A percentile compares a stretch with the other conserved stretches of the same genome.
Conservation (phyloP, 352 stramenopile species). For the Pythium rhizo-oryzae region DNA sequence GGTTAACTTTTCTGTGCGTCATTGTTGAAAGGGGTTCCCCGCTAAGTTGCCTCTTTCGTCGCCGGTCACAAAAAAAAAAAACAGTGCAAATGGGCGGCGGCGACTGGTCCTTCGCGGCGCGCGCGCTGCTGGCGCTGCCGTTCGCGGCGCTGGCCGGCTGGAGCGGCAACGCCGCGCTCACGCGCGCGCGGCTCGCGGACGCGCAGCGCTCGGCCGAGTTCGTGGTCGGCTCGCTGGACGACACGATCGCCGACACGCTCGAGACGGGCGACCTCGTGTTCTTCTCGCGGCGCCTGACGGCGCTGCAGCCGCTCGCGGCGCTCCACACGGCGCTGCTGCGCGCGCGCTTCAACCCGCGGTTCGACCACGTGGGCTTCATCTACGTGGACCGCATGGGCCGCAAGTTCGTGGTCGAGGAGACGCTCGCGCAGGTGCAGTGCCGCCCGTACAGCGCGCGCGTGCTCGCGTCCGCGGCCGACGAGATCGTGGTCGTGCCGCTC, state of each 20-base stretch:
- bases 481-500: constrained; percentile 81
- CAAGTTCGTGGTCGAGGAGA: constrained; percentile 88
- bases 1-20: no score
- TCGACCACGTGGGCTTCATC: constrained; percentile 83
- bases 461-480: constrained; percentile 63
- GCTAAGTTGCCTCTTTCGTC: not conserved
- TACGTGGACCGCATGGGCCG: constrained; percentile 80
- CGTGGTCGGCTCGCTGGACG: constrained; percentile 80
- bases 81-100: not conserved
- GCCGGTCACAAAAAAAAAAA: no score
- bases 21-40: not conserved
- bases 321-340: constrained; percentile 69
- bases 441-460: constrained; percentile 78
- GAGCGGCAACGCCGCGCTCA: constrained; percentile 68
- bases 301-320: constrained; percentile 70
- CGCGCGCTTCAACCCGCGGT: constrained; percentile 58
- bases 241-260: constrained; percentile 86
- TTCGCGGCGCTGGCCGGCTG: constrained; percentile 57
- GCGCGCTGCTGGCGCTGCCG: constrained; percentile 60
- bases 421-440: constrained; percentile 75
- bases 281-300: constrained; percentile 74
- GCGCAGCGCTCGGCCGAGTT: constrained; percentile 52
- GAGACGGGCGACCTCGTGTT: constrained; percentile 83
- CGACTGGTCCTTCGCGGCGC: constrained; percentile 35
- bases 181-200: constrained; percentile 45